Conservation (phyloP, 495 filamentous ascomycete species). For the Beverwykella pulmonaria region DNA sequence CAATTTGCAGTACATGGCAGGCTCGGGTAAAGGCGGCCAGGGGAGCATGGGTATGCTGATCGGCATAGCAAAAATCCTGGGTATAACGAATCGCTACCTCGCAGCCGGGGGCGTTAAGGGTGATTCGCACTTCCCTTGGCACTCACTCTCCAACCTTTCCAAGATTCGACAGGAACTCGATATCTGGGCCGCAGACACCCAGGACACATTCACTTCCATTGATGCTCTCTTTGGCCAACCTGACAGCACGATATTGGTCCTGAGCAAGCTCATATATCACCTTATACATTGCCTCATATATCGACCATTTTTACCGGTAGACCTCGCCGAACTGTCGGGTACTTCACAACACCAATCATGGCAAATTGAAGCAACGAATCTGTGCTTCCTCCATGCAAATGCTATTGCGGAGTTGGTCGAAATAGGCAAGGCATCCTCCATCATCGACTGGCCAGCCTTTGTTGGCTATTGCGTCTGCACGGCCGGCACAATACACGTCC, state of each 20-base stretch:
- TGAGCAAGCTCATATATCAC: slow-evolving; percentile 84
- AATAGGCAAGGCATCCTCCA: slow-evolving; percentile 63
- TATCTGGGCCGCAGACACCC: slow-evolving; percentile 78
- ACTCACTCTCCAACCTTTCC: slow-evolving; percentile 78
- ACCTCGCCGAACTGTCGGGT: slow-evolving; percentile 74
- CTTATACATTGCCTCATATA: slow-evolving; percentile 83
- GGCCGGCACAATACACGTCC: slow-evolving; percentile 81
- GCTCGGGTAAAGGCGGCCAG: slow-evolving; percentile 66
- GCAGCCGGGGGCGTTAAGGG: slow-evolving; percentile 83
- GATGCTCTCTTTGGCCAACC: slow-evolving; percentile 74
- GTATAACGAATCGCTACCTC: slow-evolving; percentile 80
- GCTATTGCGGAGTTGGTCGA: slow-evolving; percentile 82
- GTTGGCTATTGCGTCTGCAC: slow-evolving; percentile 81
- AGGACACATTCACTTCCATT: slow-evolving; percentile 74
- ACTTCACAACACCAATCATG: slow-evolving; percentile 84
- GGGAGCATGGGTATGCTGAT: slow-evolving; percentile 74
- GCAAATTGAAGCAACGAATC: slow-evolving; percentile 85
- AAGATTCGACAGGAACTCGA: slow-evolving; percentile 85
- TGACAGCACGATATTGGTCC: slow-evolving; percentile 73
- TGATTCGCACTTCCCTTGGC: slow-evolving; percentile 88
- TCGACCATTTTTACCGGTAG: slow-evolving; percentile 80
- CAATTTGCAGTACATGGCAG: slow-evolving; percentile 68
- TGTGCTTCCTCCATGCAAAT: slow-evolving; percentile 85
- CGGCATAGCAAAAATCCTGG: slow-evolving; percentile 78
- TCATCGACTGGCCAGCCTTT: slow-evolving; percentile 81